phyloP scores from a whole-genome alignment of 139 green algal species.

The Coccomyxa sp. region DNA sequence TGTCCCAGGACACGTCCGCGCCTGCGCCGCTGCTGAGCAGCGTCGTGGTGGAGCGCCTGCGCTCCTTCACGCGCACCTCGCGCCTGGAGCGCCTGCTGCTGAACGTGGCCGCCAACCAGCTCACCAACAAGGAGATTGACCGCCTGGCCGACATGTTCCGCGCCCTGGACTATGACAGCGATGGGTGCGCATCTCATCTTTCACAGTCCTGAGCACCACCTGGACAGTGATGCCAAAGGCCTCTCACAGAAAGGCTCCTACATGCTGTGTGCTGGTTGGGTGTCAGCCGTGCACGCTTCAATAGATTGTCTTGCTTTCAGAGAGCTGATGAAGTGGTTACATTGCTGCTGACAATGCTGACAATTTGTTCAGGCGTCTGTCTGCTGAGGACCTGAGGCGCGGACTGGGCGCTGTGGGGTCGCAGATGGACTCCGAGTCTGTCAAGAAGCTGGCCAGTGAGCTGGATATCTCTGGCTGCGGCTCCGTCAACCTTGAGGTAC shows the following conservation, averaged over 20 bases:
- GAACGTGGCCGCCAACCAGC: constrained; percentile 38
- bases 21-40: constrained; percentile 9
- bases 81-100: constrained; percentile 30
- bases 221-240: background rate
- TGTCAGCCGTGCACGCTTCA: background rate
- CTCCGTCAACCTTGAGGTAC: constrained; percentile 11
- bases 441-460: constrained; percentile 12
- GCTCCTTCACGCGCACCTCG: constrained; percentile 26
- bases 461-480: constrained; percentile 15
- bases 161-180: constrained; percentile 50
- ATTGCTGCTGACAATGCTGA: background rate
- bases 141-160: constrained; percentile 56
- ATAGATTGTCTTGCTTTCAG: background rate
- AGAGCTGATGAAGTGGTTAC: background rate
- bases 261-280: no score
- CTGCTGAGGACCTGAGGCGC: constrained; percentile 43
- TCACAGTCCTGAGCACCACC: background rate
- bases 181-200: constrained; percentile 33
- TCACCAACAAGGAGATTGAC: constrained; percentile 47
- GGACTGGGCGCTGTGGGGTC: constrained; percentile 37
- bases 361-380: constrained; percentile 27
- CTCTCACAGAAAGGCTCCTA: no score
- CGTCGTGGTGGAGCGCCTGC: constrained; percentile 14
- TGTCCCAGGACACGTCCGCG: background rate
- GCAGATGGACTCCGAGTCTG: constrained; percentile 12